Base-by-base conservation (phyloP, 768 basidiomycete species). In the Naematelia aurantialba region DNA sequence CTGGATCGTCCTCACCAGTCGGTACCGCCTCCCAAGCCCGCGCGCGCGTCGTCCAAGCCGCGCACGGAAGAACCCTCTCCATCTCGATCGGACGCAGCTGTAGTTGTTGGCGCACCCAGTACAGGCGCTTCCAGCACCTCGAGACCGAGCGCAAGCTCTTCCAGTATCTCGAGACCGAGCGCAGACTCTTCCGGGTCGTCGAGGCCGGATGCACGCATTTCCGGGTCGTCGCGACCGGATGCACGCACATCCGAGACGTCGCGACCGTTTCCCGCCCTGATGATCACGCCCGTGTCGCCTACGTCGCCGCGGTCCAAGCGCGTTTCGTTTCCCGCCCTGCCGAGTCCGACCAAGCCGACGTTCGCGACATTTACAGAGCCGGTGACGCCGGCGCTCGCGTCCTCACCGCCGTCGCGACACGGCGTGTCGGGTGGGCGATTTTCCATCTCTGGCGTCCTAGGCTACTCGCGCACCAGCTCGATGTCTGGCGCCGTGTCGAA, bases 371-470 rank as follows among this genome's bases (percentile, higher is more conserved):
- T 60, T n/a, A 68, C 69, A 25, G 69, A 68, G n/a, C 63, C 60
- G 10, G 62, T 61, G 34, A 48, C 21, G 14, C 62, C 71, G 0
- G 56, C 54, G 12, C 58, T 73, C 48, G 66, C 62, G 5, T 61
- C 71, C 2, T 62, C 66, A 1, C 59, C 66, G 1, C 50, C 49
- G 29, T 56, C 60, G 17, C 51, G 66, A 0, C 70, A 72, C 52
- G 55, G 66, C 11, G 39, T 52, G 0, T 68, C 63, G 22, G 66
- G 54, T 8, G 68, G 68, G 5, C 48, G 72, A n/a, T 73, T 70
- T 54, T 73, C 72, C 10, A 66, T 73, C 34, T 73, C 72, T 21
- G 69, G 69, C 21, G 64, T 65, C 3, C 58, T 73, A 4, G 69
- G 69, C n/a, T 55, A 61, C n/a, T 44, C 46, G 8, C 54, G 62